phyloP scores from a whole-genome alignment of 2,329 filamentous ascomycete genomes.

The Chalaropsis ovoidea region DNA sequence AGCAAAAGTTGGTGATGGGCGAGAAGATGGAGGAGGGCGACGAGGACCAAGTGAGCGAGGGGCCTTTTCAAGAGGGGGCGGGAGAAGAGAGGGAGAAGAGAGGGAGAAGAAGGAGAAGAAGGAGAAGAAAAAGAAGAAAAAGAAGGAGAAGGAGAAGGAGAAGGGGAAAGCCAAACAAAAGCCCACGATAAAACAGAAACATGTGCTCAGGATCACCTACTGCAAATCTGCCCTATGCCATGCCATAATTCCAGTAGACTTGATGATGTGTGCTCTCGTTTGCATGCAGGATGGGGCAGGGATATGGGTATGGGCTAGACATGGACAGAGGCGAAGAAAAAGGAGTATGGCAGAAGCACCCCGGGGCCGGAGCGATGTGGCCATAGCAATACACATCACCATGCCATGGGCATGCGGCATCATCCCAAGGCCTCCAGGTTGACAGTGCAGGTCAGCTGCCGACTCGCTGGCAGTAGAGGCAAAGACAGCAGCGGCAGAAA shows the following conservation, averaged over 20 bases:
- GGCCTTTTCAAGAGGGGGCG: background rate
- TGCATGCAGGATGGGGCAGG: slow-evolving; percentile 1
- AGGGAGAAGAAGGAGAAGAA: background rate
- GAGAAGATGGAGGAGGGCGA: no score
- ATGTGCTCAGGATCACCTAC: background rate
- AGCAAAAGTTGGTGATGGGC: background rate
- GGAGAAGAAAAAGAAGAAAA: background rate
- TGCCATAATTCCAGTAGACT: background rate
- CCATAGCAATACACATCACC: background rate
- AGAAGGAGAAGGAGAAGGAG: background rate
- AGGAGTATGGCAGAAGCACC: background rate
- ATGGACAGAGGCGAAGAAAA: background rate
- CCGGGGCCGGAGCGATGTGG: slow-evolving; percentile 4
- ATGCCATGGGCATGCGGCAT: background rate
- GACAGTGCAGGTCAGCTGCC: background rate
- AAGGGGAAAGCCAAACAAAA: background rate
- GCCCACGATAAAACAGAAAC: slow-evolving; percentile 8
- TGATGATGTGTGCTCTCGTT: slow-evolving; percentile 14
- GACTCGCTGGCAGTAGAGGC: background rate
- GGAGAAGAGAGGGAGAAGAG: background rate
- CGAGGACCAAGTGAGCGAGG: background rate
- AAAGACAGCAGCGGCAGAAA: background rate
- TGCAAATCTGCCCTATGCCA: slow-evolving; percentile 2
- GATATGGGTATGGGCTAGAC: background rate
- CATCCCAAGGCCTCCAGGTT: background rate